Base-by-base conservation (phyloP, 192 early-diverging fungal species). In the Thamnidium elegans region DNA sequence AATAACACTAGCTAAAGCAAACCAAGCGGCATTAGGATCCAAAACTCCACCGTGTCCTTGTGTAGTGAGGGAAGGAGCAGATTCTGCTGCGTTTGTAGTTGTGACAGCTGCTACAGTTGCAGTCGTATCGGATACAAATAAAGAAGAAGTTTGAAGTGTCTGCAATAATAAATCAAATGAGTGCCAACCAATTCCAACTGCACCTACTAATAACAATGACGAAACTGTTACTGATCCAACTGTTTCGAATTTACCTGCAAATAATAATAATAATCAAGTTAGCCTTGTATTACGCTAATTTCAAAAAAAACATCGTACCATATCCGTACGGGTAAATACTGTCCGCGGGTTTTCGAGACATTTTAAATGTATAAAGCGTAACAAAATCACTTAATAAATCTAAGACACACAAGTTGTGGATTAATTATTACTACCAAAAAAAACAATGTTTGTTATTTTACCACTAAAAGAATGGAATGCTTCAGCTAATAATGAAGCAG, bases 401-500 rank as follows among this genome's bases (percentile, higher is more conserved):
- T 75, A 55, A 7, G 15, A 43, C n/a, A 58, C 6, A 23, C 4
- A 39, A 39, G 32, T n/a, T n/a, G n/a, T 17, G 23, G 13, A 21
- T 6, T 1, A 47, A 61, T 58, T 32, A 47, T 47, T 20, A 30
- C 7, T 32, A 21, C 43, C 39, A 0, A 34, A 31, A 51, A 32
- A 46, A 34, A 14, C 13, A 15, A 1, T 5, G 19, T 32, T 13
- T 13, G 17, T 23, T n/a, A 58, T 46, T 20, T 67, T 73, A 86
- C 86, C 81, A 67, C 66, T 89, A 45, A 93, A 60, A 31, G 90
- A 92, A 75, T 94, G 92, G 3, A 81, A 81, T 1, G 89, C 92
- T 53, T 94, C 92, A 0, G 92, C 92, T 20, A 94, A 45, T 47
- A 94, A 72, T 5, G 90, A 85, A 10, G 90, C 88, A 19, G 87